Conservation (phyloP, 1,284 basidiomycete species). For the Cerioporus squamosus region DNA sequence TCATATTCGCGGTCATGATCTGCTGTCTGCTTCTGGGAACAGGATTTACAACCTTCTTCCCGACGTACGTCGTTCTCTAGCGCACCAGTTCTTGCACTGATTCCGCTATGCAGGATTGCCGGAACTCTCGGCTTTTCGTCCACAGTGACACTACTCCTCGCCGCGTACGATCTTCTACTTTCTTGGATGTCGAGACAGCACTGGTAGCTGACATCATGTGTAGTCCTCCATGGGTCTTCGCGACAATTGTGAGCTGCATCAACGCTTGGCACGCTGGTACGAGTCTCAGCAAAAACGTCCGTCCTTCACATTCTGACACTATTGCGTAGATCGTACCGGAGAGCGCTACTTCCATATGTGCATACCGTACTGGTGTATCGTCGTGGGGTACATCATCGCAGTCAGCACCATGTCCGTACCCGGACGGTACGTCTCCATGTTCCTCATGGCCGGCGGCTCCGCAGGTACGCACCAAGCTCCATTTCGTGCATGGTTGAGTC, state of each 20-base stretch:
- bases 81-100: too few relatives aligned
- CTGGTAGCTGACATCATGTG: not conserved
- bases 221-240: constrained; percentile 69
- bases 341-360: constrained; percentile 74
- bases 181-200: not conserved
- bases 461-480: constrained; percentile 51
- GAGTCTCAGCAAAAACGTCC: constrained; percentile 4
- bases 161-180: constrained; percentile 51
- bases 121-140: constrained; percentile 69
- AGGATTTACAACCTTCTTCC: constrained; percentile 78
- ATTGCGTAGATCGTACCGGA: constrained; percentile 54
- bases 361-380: constrained; percentile 61
- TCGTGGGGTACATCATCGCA: constrained; percentile 66
- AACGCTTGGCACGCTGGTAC: constrained; percentile 72
- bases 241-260: constrained; percentile 56
- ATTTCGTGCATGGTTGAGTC: too few relatives aligned
- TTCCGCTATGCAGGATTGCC: constrained; percentile 48
- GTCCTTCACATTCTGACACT: not conserved
- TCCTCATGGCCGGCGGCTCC: constrained; percentile 66
- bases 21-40: constrained; percentile 60
- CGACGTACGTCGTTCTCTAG: constrained; percentile 50
- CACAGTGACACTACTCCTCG: constrained; percentile 62
- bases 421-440: constrained; percentile 66
- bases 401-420: constrained; percentile 56
- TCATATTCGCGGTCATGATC: constrained; percentile 59